Evolutionary conservation across 257 asterid species (phyloP).

Genomic region (Salvia hispanica): DNA sequence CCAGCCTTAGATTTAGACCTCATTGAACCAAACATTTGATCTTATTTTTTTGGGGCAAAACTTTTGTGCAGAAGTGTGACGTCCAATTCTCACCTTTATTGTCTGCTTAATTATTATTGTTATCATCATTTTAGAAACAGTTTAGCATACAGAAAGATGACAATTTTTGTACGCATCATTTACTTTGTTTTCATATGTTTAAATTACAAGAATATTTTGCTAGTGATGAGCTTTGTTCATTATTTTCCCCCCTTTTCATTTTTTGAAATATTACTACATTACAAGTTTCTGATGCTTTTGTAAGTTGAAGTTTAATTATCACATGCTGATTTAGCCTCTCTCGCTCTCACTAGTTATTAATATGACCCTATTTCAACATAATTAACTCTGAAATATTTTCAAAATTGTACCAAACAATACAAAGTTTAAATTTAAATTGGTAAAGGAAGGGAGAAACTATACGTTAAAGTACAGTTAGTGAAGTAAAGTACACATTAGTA

Average conservation of each 20-base stretch:
- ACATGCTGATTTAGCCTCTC: no score
- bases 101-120: constrained; percentile 4
- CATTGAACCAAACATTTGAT: constrained; percentile 1
- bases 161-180: constrained; percentile 31
- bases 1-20: not conserved
- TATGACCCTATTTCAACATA: no score
- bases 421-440: no score
- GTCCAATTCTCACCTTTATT: constrained; percentile 8
- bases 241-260: not conserved
- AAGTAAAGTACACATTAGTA: no score
- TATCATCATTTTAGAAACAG: constrained; percentile 12
- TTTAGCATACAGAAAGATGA: constrained; percentile 19
- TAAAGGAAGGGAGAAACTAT: no score
- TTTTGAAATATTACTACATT: not conserved
- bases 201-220: constrained; percentile 15
- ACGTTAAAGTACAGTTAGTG: no score
- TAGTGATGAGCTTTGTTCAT: not conserved
- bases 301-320: no score
- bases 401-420: no score
- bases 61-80: constrained; percentile 13
- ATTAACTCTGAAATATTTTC: no score
- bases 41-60: constrained; percentile 27
- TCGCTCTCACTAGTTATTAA: no score
- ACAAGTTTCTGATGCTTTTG: no score
- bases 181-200: constrained; percentile 14